Percentiles rank a stretch among this genome's conserved stretches.
phyloP scores from a whole-genome alignment of 2,329 filamentous ascomycete genomes.

The Paraconiothyrium brasiliense region DNA sequence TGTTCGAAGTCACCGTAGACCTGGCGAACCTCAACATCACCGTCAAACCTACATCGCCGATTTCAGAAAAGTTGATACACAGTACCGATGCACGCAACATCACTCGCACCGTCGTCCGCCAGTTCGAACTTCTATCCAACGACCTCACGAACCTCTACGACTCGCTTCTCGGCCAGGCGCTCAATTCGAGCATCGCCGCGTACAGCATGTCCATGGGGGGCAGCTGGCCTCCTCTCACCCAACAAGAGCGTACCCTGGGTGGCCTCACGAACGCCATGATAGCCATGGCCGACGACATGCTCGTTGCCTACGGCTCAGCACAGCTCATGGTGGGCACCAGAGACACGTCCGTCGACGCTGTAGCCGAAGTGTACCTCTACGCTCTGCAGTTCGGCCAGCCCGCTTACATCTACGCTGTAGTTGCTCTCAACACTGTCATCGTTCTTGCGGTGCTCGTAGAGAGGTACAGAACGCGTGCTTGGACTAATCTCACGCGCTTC shows the following conservation, averaged over 20 bases:
- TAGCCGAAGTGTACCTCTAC: conserved; percentile 27
- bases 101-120: conserved; percentile 39
- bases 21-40: conserved; percentile 39
- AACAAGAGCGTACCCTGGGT: conserved; percentile 33
- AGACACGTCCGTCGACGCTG: conserved; percentile 18
- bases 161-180: conserved; percentile 47
- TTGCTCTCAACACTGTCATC: conserved; percentile 36
- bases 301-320: conserved; percentile 44
- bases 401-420: conserved; percentile 42
- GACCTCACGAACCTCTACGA: conserved; percentile 51
- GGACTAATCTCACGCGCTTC: conserved; percentile 34
- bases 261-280: conserved; percentile 35
- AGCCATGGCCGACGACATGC: conserved; percentile 41
- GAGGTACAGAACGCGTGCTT: conserved; percentile 34
- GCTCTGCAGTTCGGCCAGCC: conserved; percentile 38
- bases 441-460: conserved; percentile 36
- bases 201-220: conserved; percentile 34
- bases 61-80: conserved; percentile 38
- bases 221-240: conserved; percentile 23
- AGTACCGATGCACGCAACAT: conserved; percentile 32
- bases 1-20: conserved; percentile 43
- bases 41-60: conserved; percentile 25
- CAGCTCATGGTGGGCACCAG: conserved; percentile 46
- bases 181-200: conserved; percentile 45
- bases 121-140: conserved; percentile 50